Evolutionary conservation across 176 grass and related monocot genomes (phyloP).

Genomic region (Carex scoparia): DNA sequence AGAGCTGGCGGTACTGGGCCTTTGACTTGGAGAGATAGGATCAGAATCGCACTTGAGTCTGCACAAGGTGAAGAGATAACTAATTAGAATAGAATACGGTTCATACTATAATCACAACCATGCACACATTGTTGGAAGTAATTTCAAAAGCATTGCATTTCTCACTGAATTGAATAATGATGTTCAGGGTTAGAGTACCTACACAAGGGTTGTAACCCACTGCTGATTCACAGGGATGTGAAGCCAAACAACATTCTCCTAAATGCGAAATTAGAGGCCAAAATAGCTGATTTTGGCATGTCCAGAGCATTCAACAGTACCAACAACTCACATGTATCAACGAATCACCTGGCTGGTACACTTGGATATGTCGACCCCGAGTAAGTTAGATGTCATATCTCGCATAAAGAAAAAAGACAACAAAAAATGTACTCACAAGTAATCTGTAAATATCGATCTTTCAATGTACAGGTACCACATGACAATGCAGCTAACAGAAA

Average conservation of each 20-base stretch:
- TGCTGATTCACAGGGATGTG: constrained; percentile 49
- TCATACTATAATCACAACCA: neutral
- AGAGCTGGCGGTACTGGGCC: neutral
- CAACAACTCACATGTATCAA: constrained; percentile 25
- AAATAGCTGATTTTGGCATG: constrained; percentile 64
- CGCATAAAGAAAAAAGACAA: neutral
- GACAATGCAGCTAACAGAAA: constrained; percentile 9
- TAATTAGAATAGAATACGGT: neutral
- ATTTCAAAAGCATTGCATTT: neutral
- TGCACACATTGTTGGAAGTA: neutral
- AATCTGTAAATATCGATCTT: neutral
- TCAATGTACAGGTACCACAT: constrained; percentile 21
- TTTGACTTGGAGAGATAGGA: constrained; percentile 38
- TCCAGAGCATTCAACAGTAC: constrained; percentile 25
- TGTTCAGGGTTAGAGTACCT: constrained; percentile 49
- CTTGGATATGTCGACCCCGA: constrained; percentile 53
- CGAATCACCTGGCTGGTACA: constrained; percentile 19
- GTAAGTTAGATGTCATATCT: constrained; percentile 16
- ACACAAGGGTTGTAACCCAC: constrained; percentile 41
- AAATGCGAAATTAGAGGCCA: constrained; percentile 40
- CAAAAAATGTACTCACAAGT: neutral
- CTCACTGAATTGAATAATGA: neutral
- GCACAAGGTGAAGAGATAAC: constrained; percentile 37
- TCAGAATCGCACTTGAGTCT: constrained; percentile 37
- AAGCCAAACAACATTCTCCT: constrained; percentile 54